A percentile compares a stretch with the other conserved stretches of the same genome.
These are phyloP conservation scores for Ophiostoma pallidulum DNA, from an alignment of 2,329 filamentous ascomycete genomes.

Conservation along the genomic window DNA sequence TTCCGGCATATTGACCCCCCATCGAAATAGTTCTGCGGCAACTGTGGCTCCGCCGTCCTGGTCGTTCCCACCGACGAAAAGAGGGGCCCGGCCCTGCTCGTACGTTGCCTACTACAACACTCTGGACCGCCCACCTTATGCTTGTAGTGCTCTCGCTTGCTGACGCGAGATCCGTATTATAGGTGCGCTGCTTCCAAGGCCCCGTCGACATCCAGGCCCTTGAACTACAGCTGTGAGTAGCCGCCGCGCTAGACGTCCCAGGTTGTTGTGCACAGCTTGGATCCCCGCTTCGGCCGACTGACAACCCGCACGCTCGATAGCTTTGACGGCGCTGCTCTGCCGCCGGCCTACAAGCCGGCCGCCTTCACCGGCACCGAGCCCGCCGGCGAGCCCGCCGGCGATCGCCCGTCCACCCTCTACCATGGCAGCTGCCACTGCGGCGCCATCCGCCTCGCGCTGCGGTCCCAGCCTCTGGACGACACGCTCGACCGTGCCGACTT, in stretches of 20 bases:
- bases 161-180: background rate
- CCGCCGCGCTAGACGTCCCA: no score
- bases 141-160: no score
- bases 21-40: slow-evolving; percentile 38
- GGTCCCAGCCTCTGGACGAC: slow-evolving; percentile 31
- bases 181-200: slow-evolving; percentile 36
- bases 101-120: no score
- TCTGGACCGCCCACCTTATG: no score
- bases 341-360: slow-evolving; percentile 26
- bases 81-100: no score
- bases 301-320: slow-evolving; percentile 20
- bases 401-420: slow-evolving; percentile 31
- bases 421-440: slow-evolving; percentile 47
- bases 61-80: slow-evolving; percentile 14
- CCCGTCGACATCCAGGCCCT: slow-evolving; percentile 33
- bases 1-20: background rate
- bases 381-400: slow-evolving; percentile 22
- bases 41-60: slow-evolving; percentile 38
- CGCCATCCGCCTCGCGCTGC: slow-evolving; percentile 34
- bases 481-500: slow-evolving; percentile 16
- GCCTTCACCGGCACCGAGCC: slow-evolving; percentile 33
- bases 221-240: slow-evolving; percentile 27
- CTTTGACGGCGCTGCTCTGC: slow-evolving; percentile 28
- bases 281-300: background rate
- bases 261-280: background rate